Base-by-base conservation (phyloP, 2,329 filamentous ascomycete species). In the Colletotrichum trifolii region DNA sequence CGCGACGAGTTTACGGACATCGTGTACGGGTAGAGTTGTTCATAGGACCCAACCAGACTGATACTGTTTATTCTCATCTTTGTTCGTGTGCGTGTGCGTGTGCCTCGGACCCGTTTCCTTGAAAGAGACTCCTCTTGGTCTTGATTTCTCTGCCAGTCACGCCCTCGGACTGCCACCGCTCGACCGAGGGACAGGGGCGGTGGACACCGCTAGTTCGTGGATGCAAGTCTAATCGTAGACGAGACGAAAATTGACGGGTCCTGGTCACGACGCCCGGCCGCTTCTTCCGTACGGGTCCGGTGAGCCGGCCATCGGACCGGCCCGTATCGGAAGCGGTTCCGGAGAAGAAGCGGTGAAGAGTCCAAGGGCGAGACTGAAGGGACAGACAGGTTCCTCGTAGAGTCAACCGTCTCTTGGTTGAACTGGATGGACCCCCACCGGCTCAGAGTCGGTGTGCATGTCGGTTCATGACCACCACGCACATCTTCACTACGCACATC, bases 301-400 rank as follows among this genome's bases (percentile, higher is more conserved):
- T 15, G 36, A 25, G 35, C 54, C 54, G 36, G 46, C 36, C 42
- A 47, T n/a, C 62, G 62, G 62, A 42, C 62, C 62, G 62, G 62
- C 25, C 58, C 62, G 58, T 36, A 35, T 40, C 25, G 60, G 52
- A 9, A 35, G 62, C 45, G 7, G 10, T 65, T 53, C 58, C 52
- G 58, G 52, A 15, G 17, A 61, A 65, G 46, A 62, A 25, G 62
- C 62, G 62, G 62, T 65, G 62, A 62, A 50, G 57, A n/a, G 25
- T 33, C 0, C 11, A 36, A 45, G 52, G 52, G 25, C 25, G 25
- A 25, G 25, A 25, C 3, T n/a, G 43, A 15, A 17, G 43, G 10
- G 43, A 4, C 4, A 8, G 43, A 4, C 4, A 8, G 15, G 43
- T n/a, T 46, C n/a, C 10, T 11, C 9, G 25, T 46, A 17, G 15